phyloP scores from a whole-genome alignment of 73 alveolate genomes.

The Paramecium sonneborni region DNA sequence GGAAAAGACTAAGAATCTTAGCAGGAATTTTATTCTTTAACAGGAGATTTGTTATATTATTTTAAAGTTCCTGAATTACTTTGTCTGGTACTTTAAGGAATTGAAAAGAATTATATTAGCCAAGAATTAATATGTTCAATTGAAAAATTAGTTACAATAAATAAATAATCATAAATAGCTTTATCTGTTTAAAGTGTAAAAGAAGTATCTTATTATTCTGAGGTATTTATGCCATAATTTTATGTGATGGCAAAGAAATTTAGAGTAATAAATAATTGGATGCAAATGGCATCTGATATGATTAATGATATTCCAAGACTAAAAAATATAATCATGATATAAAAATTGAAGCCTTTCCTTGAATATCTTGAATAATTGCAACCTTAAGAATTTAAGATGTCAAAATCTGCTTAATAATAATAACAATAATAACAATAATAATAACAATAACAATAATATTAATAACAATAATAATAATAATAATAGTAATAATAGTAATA shows the following conservation, averaged over 20 bases:
- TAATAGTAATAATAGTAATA: background rate
- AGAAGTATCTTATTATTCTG: background rate
- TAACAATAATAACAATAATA: background rate
- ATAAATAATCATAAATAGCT: conserved; percentile 17
- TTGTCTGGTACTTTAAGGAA: background rate
- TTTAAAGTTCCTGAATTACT: conserved; percentile 52
- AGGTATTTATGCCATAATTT: conserved; percentile 41
- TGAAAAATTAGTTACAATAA: background rate
- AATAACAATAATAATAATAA: background rate
- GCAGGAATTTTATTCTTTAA: background rate
- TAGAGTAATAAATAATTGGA: conserved; percentile 36
- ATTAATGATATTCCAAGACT: conserved; percentile 37
- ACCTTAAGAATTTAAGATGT: conserved; percentile 22
- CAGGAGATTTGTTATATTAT: background rate
- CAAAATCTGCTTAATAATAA: background rate
- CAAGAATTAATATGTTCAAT: background rate
- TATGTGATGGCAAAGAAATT: conserved; percentile 38
- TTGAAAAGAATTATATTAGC: conserved; percentile 1
- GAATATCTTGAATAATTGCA: background rate
- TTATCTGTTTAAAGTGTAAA: background rate
- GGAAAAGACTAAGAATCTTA: background rate
- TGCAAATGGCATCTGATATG: background rate
- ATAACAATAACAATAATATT: background rate
- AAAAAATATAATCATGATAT: background rate
- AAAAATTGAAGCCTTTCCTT: background rate